Conservation (phyloP, 2,329 filamentous ascomycete genomes). For the Furcasterigmium furcatum region DNA sequence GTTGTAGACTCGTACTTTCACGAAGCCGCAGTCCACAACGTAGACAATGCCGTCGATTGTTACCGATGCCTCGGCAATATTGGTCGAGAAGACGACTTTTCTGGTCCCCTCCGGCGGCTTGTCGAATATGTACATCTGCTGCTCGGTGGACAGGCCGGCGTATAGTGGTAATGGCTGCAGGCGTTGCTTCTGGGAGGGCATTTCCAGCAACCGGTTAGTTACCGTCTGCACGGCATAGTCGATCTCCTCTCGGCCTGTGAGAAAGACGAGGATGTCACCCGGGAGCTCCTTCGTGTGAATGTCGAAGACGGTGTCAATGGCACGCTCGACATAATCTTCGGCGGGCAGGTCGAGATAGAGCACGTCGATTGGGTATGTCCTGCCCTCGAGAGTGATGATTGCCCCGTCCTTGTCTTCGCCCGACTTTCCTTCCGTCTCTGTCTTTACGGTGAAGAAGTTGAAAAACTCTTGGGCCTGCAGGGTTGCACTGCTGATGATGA, state of each 20-base stretch:
- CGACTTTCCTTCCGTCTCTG: slow-evolving; percentile 12
- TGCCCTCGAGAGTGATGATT: slow-evolving; percentile 83
- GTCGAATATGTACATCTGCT: slow-evolving; percentile 95
- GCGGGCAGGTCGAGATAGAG: slow-evolving; percentile 75
- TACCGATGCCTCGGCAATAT: slow-evolving; percentile 94
- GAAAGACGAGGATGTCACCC: slow-evolving; percentile 86
- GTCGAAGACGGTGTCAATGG: slow-evolving; percentile 79
- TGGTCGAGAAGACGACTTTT: slow-evolving; percentile 91
- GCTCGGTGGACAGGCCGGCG: slow-evolving; percentile 82
- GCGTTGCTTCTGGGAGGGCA: slow-evolving; percentile 43
- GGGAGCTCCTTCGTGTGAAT: slow-evolving; percentile 79
- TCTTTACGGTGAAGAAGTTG: slow-evolving; percentile 60
- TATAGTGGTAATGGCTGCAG: slow-evolving; percentile 79
- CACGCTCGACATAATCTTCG: slow-evolving; percentile 83
- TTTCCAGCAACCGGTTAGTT: slow-evolving; percentile 14
- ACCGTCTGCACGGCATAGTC: slow-evolving; percentile 78
- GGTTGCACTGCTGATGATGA: slow-evolving; percentile 92
- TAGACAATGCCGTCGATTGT: slow-evolving; percentile 91
- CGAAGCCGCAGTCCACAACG: slow-evolving; percentile 87
- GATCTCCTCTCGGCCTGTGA: slow-evolving; percentile 93
- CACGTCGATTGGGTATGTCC: slow-evolving; percentile 84
- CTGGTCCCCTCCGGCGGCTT: slow-evolving; percentile 75
- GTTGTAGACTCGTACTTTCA: slow-evolving; percentile 85
- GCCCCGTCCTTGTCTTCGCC: slow-evolving; percentile 16
- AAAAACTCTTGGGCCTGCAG: slow-evolving; percentile 85